Conservation (phyloP, 176 grass and related monocot genomes). For the Oryza glumipatula region DNA sequence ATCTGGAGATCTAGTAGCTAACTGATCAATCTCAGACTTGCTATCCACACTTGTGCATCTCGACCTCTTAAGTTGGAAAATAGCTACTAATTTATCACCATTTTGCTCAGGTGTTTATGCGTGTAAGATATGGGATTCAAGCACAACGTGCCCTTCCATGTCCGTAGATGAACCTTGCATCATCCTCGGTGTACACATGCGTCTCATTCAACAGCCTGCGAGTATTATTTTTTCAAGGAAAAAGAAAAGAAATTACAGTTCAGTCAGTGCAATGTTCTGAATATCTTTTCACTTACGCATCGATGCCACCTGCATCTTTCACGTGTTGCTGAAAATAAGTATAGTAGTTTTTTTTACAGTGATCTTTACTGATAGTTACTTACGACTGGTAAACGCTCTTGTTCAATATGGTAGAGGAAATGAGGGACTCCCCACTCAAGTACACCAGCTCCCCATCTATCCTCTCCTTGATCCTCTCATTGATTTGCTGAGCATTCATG, state of each 20-base stretch:
- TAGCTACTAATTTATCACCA: not conserved
- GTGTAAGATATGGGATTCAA: not conserved
- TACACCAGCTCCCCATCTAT: constrained; percentile 62
- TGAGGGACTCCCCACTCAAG: constrained; percentile 66
- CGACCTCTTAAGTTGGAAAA: not conserved
- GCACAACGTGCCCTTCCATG: constrained; percentile 49
- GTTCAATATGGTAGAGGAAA: constrained; percentile 78
- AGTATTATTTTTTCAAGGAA: not conserved
- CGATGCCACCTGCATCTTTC: not conserved
- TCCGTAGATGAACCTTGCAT: constrained; percentile 80
- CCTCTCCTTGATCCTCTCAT: constrained; percentile 58
- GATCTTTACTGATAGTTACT: not conserved
- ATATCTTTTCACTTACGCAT: not conserved
- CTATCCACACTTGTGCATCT: not conserved
- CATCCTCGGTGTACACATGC: constrained; percentile 78
- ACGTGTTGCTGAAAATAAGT: not conserved
- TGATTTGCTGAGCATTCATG: constrained; percentile 58
- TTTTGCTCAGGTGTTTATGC: not conserved
- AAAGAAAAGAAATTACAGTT: not conserved
- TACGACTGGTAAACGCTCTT: constrained; percentile 72
- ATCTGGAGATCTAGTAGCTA: not conserved
- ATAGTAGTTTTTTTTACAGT: too few relatives aligned
- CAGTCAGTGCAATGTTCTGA: not conserved
- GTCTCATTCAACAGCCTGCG: constrained; percentile 74
- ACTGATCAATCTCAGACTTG: not conserved